These are phyloP conservation scores for Sisymbrium altissimum DNA, from an alignment of 345 rosid species.

Conservation along the genomic window DNA sequence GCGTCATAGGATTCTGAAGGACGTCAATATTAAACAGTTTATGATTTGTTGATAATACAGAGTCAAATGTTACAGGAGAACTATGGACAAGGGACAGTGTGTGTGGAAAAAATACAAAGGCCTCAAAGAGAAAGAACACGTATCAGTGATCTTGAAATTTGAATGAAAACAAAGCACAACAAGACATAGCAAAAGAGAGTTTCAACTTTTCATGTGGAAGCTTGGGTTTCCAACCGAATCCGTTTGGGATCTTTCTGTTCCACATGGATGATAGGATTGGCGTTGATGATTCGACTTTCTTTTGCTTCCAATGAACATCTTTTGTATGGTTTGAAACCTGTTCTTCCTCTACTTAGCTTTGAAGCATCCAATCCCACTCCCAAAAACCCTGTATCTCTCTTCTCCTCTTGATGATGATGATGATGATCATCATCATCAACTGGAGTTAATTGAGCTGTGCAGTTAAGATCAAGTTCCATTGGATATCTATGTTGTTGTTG, in stretches of 20 bases:
- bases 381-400: constrained; percentile 42
- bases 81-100: constrained; percentile 21
- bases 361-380: constrained; percentile 54
- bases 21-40: not conserved
- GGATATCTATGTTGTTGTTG: constrained; percentile 30
- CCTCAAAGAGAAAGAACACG: constrained; percentile 25
- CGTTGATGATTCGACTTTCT: constrained; percentile 45
- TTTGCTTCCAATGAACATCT: constrained; percentile 80
- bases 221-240: constrained; percentile 72
- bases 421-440: not conserved
- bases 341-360: constrained; percentile 50
- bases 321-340: constrained; percentile 94
- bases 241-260: constrained; percentile 81
- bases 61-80: constrained; percentile 30
- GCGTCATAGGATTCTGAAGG: not conserved
- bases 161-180: not conserved
- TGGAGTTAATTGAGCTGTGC: constrained; percentile 26
- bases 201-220: constrained; percentile 43
- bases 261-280: constrained; percentile 37
- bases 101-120: constrained; percentile 25
- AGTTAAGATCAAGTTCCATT: constrained; percentile 50
- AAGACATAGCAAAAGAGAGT: not conserved
- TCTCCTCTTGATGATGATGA: constrained; percentile 37
- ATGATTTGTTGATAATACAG: constrained; percentile 21
- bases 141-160: constrained; percentile 16